Evolutionary conservation across 768 basidiomycete species (phyloP).

Genomic region (Neoboletus brunneissimus): DNA sequence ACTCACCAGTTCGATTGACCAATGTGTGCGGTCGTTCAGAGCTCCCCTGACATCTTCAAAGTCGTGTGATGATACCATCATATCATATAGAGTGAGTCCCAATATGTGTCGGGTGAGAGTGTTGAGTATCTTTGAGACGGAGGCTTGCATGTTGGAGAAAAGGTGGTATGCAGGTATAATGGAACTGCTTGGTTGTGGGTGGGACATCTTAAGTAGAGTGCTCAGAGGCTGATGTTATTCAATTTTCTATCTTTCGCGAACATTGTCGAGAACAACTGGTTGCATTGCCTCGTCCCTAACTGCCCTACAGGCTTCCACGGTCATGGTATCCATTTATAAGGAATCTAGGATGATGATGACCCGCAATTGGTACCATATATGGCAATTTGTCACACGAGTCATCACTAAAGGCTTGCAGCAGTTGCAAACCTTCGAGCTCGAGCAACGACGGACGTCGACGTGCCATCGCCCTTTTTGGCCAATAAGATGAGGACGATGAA

Average conservation of each 20-base stretch:
- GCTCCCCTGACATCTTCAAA: slow-evolving; percentile 20
- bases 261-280: background rate
- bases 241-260: background rate
- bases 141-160: slow-evolving; percentile 6
- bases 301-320: too few species aligned
- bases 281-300: background rate
- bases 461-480: background rate
- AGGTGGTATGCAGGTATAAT: background rate
- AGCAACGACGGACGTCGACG: too few species aligned
- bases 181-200: background rate
- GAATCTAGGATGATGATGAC: slow-evolving; percentile 7
- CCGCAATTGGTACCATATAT: background rate
- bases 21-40: slow-evolving; percentile 15
- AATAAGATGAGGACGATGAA: slow-evolving; percentile 7
- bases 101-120: background rate
- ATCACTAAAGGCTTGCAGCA: too few species aligned
- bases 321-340: background rate
- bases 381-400: background rate
- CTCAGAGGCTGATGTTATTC: background rate
- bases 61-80: slow-evolving; percentile 15
- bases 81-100: slow-evolving; percentile 15
- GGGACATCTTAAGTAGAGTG: background rate
- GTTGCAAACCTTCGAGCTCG: too few species aligned
- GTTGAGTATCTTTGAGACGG: background rate
- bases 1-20: slow-evolving; percentile 25